Conservation (phyloP, 345 rosid genomes). For the Pistacia integerrima region DNA sequence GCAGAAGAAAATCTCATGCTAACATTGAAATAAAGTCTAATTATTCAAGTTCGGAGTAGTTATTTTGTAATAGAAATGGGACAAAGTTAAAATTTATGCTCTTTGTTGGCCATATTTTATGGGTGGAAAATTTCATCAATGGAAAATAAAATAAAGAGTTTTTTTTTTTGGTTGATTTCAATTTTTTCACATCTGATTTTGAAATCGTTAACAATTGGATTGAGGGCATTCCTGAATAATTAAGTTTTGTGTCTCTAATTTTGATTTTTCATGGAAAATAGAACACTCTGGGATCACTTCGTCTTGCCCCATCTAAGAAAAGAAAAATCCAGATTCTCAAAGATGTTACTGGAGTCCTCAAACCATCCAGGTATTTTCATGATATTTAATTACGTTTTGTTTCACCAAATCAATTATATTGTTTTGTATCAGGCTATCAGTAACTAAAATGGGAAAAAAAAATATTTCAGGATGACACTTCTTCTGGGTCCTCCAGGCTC, state of each 20-base stretch:
- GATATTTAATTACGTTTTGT: not conserved
- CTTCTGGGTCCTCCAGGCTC: constrained; percentile 74
- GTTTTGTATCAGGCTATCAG: not conserved
- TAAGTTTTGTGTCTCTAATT: no score
- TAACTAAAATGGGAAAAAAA: not conserved
- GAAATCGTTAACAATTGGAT: not conserved
- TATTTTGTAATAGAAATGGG: no score
- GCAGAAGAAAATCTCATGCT: not conserved
- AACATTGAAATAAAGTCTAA: not conserved
- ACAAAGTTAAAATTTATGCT: not conserved
- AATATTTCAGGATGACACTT: constrained; percentile 49
- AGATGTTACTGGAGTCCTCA: constrained; percentile 61
- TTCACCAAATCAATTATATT: not conserved
- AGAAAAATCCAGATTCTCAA: constrained; percentile 65
- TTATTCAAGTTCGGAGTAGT: no score
- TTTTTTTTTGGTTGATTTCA: not conserved
- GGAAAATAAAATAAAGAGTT: not conserved
- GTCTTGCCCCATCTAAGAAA: constrained; percentile 74
- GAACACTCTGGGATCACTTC: constrained; percentile 58
- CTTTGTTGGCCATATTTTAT: no score
- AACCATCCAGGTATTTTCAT: constrained; percentile 56
- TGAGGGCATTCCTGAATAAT: not conserved
- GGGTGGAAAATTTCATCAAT: not conserved
- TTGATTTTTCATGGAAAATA: constrained; percentile 19
- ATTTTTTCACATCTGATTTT: not conserved